Conservation (phyloP, 352 stramenopile genomes). For the Globisporangium yorkense region DNA sequence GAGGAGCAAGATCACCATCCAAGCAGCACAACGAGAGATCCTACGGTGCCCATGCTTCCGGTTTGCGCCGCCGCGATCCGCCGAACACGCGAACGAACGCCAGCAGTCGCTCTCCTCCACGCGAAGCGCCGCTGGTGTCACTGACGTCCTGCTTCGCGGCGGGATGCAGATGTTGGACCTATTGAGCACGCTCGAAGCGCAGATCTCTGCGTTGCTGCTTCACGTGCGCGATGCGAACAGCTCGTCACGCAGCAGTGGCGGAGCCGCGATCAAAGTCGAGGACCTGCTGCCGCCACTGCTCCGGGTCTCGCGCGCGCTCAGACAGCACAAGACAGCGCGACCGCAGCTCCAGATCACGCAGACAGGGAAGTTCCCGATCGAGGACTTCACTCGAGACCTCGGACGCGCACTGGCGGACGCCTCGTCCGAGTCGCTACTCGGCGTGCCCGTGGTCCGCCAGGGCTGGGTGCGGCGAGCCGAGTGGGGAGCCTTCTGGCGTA, state of each 20-base stretch:
- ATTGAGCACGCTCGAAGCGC: background rate
- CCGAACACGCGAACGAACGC: background rate
- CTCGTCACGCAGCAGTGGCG: background rate
- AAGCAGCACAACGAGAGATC: background rate
- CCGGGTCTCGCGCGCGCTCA: background rate
- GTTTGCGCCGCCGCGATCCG: background rate
- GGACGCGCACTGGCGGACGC: constrained; percentile 15
- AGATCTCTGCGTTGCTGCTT: constrained; percentile 3
- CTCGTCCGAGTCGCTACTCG: constrained; percentile 10
- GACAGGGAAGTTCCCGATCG: constrained; percentile 3
- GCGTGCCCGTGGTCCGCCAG: constrained; percentile 24
- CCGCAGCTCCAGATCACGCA: background rate
- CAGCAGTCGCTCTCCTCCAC: background rate
- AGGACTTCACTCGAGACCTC: constrained; percentile 1
- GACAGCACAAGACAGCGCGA: background rate
- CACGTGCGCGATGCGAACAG: constrained; percentile 2
- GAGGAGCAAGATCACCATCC: background rate
- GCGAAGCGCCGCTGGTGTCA: background rate
- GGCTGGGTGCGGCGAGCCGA: constrained; percentile 52
- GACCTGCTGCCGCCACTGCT: constrained; percentile 6
- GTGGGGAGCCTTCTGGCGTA: constrained; percentile 64
- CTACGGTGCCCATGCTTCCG: background rate
- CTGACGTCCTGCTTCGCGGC: background rate
- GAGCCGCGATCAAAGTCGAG: constrained; percentile 1
- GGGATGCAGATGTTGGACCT: constrained; percentile 5